These are phyloP conservation scores for Stropharia rugosoannulata DNA, from an alignment of 768 basidiomycete species.

Conservation along the genomic window DNA sequence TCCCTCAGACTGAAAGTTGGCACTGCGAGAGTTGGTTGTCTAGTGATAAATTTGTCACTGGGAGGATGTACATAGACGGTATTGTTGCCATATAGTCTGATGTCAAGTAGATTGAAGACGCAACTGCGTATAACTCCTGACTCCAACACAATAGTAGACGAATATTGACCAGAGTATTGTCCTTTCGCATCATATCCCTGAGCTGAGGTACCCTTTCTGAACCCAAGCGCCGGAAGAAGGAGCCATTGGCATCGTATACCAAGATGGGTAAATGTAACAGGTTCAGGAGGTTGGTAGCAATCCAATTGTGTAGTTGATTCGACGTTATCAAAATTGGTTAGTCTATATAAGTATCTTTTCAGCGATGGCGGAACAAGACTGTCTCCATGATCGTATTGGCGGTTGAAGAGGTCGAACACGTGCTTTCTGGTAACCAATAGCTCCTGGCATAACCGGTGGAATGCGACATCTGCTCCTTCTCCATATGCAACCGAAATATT, in stretches of 20 bases:
- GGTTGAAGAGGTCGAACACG: background rate
- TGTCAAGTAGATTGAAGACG: background rate
- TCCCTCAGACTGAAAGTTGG: too few species aligned
- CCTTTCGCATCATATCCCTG: background rate
- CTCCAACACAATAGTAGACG: background rate
- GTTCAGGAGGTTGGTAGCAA: background rate
- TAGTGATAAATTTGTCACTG: background rate
- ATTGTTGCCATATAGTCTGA: background rate
- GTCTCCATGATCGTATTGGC: background rate
- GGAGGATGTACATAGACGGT: background rate
- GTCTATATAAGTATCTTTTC: background rate
- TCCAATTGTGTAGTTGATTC: background rate
- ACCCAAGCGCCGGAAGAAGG: background rate
- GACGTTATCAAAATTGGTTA: background rate
- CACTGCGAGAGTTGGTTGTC: background rate
- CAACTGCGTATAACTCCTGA: background rate
- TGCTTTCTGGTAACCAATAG: background rate
- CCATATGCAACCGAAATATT: background rate
- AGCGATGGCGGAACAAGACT: background rate
- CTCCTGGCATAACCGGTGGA: background rate
- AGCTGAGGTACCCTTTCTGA: background rate
- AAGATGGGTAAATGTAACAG: background rate
- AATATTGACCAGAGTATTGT: background rate
- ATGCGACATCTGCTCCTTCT: background rate
- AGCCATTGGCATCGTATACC: background rate